A percentile compares a stretch with the other conserved stretches of the same genome.
phyloP scores from a whole-genome alignment of 2,329 filamentous ascomycete species.

The Alternaria burnsii region DNA sequence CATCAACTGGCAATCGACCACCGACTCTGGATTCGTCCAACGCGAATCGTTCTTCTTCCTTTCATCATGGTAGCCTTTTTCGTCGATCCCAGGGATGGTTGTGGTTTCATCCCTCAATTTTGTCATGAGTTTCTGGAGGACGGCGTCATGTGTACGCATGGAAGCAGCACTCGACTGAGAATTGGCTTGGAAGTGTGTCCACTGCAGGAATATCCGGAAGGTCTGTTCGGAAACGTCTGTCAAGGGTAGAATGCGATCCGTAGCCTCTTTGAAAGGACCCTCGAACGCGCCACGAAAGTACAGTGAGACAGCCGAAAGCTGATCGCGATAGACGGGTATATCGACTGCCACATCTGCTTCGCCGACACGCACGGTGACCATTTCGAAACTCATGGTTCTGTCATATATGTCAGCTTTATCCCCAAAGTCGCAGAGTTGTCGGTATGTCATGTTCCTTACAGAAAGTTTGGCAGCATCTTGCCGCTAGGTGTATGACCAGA shows the following conservation, averaged over 20 bases:
- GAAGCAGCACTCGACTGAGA: background rate
- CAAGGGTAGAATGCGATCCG: background rate
- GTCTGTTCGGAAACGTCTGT: background rate
- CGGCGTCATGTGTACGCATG: accelerated
- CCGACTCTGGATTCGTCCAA: background rate
- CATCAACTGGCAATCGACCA: background rate
- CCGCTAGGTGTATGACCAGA: background rate
- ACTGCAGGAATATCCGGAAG: background rate
- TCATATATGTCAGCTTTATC: background rate
- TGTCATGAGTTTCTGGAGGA: background rate
- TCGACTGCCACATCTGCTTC: background rate
- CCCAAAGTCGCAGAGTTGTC: too few species aligned
- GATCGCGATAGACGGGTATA: background rate
- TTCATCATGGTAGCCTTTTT: background rate
- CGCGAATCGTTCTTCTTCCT: too few species aligned
- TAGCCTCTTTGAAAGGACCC: background rate
- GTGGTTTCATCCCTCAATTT: background rate
- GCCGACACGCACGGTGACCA: background rate
- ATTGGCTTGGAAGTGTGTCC: background rate
- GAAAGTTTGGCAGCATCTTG: background rate
- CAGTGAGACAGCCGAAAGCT: background rate
- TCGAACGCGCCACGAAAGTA: background rate
- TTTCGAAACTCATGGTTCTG: background rate
- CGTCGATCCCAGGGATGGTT: background rate
- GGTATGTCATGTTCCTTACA: background rate